A percentile compares a stretch with the other conserved stretches of the same genome.
These are phyloP conservation scores for Pleurotus cornucopiae DNA, from an alignment of 768 basidiomycete genomes.

Conservation along the genomic window DNA sequence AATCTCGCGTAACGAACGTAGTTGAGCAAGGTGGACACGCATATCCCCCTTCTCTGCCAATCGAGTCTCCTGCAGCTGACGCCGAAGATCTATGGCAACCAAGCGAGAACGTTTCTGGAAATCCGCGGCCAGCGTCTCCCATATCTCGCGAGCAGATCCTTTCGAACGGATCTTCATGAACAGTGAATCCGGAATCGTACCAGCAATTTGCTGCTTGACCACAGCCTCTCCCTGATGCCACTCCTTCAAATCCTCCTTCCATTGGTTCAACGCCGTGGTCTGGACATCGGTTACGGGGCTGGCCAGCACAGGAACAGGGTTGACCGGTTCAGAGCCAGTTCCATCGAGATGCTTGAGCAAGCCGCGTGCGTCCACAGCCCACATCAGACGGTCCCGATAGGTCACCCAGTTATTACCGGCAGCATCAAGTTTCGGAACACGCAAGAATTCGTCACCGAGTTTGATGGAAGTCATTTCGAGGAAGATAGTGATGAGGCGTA, in stretches of 20 bases:
- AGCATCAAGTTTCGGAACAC: background rate
- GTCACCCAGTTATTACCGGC: conserved; percentile 4
- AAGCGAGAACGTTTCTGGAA: background rate
- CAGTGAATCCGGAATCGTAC: background rate
- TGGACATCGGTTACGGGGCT: background rate
- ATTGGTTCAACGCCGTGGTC: background rate
- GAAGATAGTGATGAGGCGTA: conserved; percentile 7
- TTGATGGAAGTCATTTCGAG: background rate
- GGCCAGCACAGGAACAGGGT: background rate
- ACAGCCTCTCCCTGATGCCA: background rate
- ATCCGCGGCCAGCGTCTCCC: background rate
- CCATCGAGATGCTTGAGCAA: background rate
- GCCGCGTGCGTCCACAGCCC: background rate
- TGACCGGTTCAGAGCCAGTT: conserved; percentile 1
- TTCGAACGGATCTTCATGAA: background rate
- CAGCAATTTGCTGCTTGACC: background rate
- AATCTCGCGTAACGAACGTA: background rate
- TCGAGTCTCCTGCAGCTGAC: background rate
- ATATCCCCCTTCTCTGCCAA: background rate
- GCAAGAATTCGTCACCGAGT: background rate
- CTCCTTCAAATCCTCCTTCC: background rate
- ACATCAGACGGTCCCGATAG: background rate
- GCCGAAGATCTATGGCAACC: background rate
- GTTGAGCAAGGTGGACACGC: background rate
- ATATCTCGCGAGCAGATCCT: background rate